These are phyloP conservation scores for Entomortierella chlamydospora DNA, from an alignment of 192 early-diverging fungal genomes.

Conservation along the genomic window DNA sequence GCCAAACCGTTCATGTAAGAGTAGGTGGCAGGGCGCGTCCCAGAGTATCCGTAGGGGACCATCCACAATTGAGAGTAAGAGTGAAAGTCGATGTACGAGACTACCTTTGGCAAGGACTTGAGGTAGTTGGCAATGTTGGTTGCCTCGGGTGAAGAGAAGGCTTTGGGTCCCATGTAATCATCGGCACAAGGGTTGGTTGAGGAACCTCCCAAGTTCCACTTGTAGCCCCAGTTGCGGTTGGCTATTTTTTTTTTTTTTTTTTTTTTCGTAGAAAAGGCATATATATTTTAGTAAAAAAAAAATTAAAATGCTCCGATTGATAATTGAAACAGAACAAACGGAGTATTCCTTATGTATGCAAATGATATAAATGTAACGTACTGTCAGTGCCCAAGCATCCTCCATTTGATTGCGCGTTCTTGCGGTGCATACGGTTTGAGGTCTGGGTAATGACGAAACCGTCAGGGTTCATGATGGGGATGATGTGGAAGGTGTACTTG, in stretches of 20 bases:
- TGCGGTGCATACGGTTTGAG: conserved; percentile 59
- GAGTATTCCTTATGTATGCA: too few species aligned
- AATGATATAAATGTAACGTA: too few species aligned
- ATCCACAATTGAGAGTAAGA: conserved; percentile 66
- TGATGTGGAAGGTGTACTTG: conserved; percentile 65
- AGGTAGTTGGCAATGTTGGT: conserved; percentile 58
- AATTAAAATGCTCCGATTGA: too few species aligned
- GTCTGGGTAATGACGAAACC: conserved; percentile 67
- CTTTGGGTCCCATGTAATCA: conserved; percentile 52
- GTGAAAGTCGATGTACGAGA: conserved; percentile 64
- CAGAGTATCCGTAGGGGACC: conserved; percentile 51
- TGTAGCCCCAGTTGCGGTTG: conserved; percentile 65
- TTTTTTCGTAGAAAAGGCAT: too few species aligned
- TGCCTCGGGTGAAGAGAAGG: conserved; percentile 61
- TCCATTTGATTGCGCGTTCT: conserved; percentile 60
- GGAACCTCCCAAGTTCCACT: conserved; percentile 62
- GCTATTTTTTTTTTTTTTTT: conserved; percentile 31
- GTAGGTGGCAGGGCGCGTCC: conserved; percentile 33
- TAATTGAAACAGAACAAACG: too few species aligned
- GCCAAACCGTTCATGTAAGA: conserved; percentile 42
- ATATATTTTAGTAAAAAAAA: too few species aligned
- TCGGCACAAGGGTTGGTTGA: conserved; percentile 61
- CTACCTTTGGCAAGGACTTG: conserved; percentile 42
- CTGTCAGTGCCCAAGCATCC: conserved; percentile 56
- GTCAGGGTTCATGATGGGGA: conserved; percentile 71